phyloP scores from a whole-genome alignment of 2,329 filamentous ascomycete species.

The Neonectria faginata region DNA sequence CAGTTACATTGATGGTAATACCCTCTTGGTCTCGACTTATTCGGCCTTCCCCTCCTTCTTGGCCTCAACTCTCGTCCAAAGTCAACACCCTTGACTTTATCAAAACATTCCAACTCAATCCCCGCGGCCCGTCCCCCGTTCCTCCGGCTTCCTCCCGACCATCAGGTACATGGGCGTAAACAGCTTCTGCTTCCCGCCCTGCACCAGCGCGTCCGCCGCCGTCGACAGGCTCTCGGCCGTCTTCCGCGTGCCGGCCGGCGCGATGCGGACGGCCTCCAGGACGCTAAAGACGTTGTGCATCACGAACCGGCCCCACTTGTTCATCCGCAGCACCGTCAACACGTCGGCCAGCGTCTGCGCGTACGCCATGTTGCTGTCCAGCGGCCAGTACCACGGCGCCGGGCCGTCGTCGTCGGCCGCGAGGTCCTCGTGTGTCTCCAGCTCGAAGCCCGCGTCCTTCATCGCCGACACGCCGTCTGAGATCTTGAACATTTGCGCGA shows the following conservation, averaged over 20 bases:
- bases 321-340: conserved; percentile 85
- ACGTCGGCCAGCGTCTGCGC: conserved; percentile 79
- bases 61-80: background rate
- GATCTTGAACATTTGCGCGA: conserved; percentile 92
- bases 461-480: conserved; percentile 83
- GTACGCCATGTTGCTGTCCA: conserved; percentile 80
- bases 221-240: conserved; percentile 83
- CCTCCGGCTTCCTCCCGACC: conserved; percentile 81
- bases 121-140: background rate
- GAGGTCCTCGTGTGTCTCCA: conserved; percentile 69
- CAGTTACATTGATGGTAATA: background rate
- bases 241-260: conserved; percentile 85
- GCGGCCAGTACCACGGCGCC: conserved; percentile 90
- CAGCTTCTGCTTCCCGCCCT: conserved; percentile 83
- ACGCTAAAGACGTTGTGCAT: conserved; percentile 79
- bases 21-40: background rate
- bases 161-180: conserved; percentile 98
- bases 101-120: background rate
- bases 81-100: background rate
- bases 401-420: conserved; percentile 59
- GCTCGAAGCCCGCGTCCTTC: conserved; percentile 83
- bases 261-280: conserved; percentile 77
- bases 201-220: conserved; percentile 84
- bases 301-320: conserved; percentile 76
- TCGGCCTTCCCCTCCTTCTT: too few relatives aligned